Percentiles rank a stretch among this genome's conserved stretches.
These are phyloP conservation scores for Colletotrichum shisoi DNA, from an alignment of 2,329 filamentous ascomycete genomes.

Conservation along the genomic window DNA sequence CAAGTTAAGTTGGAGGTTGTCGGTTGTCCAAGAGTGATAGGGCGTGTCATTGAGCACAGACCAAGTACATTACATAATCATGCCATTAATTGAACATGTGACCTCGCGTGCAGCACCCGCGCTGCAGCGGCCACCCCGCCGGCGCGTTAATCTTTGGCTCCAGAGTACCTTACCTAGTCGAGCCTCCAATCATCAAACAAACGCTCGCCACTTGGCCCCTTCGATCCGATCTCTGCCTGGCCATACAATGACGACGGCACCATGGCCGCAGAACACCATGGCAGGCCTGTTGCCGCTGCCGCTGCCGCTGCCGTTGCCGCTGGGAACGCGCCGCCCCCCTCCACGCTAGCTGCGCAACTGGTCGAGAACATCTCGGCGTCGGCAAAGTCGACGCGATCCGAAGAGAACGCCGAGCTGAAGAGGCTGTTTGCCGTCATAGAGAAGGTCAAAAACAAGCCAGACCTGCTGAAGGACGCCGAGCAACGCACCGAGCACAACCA, in stretches of 20 bases:
- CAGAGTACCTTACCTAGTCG: neutral
- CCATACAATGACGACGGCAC: slow-evolving; percentile 22
- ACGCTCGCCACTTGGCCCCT: neutral
- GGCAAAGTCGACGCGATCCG: slow-evolving; percentile 66
- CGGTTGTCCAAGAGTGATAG: neutral
- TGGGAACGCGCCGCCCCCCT: slow-evolving; percentile 67
- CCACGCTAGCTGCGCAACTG: slow-evolving; percentile 86
- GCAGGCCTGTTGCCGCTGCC: slow-evolving; percentile 33
- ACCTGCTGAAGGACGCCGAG: slow-evolving; percentile 65
- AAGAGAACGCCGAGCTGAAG: slow-evolving; percentile 77
- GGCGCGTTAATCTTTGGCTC: slow-evolving; percentile 14
- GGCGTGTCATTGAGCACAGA: neutral
- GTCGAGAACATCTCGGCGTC: slow-evolving; percentile 79
- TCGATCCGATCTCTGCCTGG: neutral
- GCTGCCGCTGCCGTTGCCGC: slow-evolving; percentile 37
- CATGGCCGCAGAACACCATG: slow-evolving; percentile 37
- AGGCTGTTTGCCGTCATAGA: slow-evolving; percentile 69
- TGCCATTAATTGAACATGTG: slow-evolving; percentile 17
- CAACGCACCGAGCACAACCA: slow-evolving; percentile 80
- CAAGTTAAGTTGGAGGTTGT: slow-evolving; percentile 1
- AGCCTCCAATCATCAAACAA: slow-evolving; percentile 1
- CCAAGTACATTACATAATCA: neutral
- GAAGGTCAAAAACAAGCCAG: slow-evolving; percentile 60
- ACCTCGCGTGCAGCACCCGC: slow-evolving; percentile 28
- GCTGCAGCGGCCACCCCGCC: slow-evolving; percentile 18